These are phyloP conservation scores for Neltuma alba DNA, from an alignment of 306 rosid genomes.

Conservation along the genomic window DNA sequence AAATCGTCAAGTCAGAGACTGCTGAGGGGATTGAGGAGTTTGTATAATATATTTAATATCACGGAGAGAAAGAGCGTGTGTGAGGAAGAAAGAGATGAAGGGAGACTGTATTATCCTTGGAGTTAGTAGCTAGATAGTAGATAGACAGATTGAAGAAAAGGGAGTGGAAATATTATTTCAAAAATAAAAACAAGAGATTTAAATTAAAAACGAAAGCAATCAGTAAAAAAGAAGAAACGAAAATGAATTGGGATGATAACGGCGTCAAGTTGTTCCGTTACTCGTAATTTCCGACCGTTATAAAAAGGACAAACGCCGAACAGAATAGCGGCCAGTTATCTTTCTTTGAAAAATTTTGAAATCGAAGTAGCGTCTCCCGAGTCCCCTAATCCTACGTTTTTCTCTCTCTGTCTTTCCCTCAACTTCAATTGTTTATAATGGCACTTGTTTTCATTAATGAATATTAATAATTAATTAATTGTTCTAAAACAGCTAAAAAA, in stretches of 20 bases:
- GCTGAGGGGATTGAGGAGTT: background rate
- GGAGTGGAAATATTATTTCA: background rate
- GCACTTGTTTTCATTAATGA: background rate
- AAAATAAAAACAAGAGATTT: background rate
- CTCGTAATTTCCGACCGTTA: slow-evolving; percentile 25
- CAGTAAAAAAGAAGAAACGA: background rate
- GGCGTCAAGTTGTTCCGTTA: slow-evolving; percentile 23
- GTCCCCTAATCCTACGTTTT: background rate
- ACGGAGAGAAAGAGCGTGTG: background rate
- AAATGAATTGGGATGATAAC: background rate
- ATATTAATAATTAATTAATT: background rate
- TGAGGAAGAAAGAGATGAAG: background rate
- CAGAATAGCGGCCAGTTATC: background rate
- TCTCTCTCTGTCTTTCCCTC: background rate
- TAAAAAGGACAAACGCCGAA: slow-evolving; percentile 24
- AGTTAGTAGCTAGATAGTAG: background rate
- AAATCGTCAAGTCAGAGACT: slow-evolving; percentile 23
- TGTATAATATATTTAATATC: background rate
- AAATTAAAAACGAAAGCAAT: background rate
- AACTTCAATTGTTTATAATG: background rate
- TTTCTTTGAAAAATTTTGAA: slow-evolving; percentile 11
- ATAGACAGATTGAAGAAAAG: background rate
- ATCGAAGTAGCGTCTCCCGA: background rate
- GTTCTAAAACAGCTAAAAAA: background rate
- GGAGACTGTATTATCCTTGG: background rate